Evolutionary conservation across 2,329 filamentous ascomycete species (phyloP), one percentile per base, ranked within the genome.

Genomic region (Exophiala lecanii-corni): DNA sequence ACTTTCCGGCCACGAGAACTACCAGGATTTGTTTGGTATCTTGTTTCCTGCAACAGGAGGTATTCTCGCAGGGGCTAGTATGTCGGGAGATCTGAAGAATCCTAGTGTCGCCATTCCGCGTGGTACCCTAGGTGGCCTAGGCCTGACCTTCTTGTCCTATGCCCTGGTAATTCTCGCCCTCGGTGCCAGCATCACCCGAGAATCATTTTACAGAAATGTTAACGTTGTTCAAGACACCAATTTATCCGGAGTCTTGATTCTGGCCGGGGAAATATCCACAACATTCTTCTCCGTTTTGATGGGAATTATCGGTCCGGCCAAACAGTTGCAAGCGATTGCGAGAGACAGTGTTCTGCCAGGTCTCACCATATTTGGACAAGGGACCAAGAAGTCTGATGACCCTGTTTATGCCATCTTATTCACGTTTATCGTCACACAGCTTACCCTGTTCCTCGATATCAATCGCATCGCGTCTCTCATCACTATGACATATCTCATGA

Each of bases 401-500:
- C 88, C 88, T 0, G 74, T 85, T 5, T 73, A 81, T 55, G 87
- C 88, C 3, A 84, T 94, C 39, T 62, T 91, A 15, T 63, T 89
- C 23, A 92, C 87, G 0, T 91, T 84, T 57, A 53, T 76, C 3
- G 76, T 91, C 43, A 81, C 86, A 1, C 88, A 94, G 59, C 52
- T 89, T 19, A 86, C 86, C 0, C 82, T 94, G 64, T 75, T 94
- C 38, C 84, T 85, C 33, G 81, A 94, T 57, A 77, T 94, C 53
- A 92, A 94, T 60, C 84, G 87, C 58, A 94, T 94, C 55, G 88
- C 88, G 4, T 91, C 86, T 0, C 81, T 94, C 44, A 87, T 94
- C 34, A 91, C 88, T 2, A 94, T 94, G 85, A 85, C 86, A 12
- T 94, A 92, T 59, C 78, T 92, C 58, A 91, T 94, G 45, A 94